Conservation (phyloP, 1,284 basidiomycete genomes). For the Sanghuangporus weigelae region DNA sequence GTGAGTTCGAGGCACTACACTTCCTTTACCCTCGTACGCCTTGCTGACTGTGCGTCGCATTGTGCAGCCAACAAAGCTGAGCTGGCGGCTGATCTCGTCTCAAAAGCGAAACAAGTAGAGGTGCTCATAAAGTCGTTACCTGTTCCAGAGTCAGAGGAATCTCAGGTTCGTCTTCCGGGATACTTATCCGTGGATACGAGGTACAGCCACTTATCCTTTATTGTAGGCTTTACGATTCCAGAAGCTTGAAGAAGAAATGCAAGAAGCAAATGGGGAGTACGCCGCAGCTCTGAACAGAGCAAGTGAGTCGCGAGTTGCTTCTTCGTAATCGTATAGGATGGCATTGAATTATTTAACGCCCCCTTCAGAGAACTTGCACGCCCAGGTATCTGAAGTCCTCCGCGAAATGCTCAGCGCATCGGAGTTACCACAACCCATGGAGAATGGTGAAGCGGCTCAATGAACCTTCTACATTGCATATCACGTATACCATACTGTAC, state of each 20-base stretch:
- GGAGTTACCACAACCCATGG: constrained; percentile 27
- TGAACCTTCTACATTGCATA: neutral
- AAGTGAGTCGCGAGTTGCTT: constrained; percentile 43
- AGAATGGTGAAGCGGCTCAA: neutral
- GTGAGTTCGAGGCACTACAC: constrained; percentile 30
- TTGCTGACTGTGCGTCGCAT: neutral
- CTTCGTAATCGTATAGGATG: neutral
- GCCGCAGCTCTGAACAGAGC: constrained; percentile 62
- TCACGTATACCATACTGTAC: neutral
- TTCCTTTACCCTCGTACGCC: neutral
- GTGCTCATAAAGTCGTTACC: constrained; percentile 74
- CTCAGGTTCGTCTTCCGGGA: constrained; percentile 42
- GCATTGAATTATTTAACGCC: neutral
- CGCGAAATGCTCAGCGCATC: constrained; percentile 54
- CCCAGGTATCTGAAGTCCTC: constrained; percentile 55
- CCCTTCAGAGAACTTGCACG: constrained; percentile 50
- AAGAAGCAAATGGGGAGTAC: constrained; percentile 68
- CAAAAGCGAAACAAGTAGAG: constrained; percentile 82
- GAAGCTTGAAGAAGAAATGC: constrained; percentile 61
- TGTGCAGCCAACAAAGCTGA: constrained; percentile 69
- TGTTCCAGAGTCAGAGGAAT: constrained; percentile 65
- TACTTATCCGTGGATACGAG: neutral
- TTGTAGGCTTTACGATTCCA: constrained; percentile 58
- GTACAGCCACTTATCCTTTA: neutral
- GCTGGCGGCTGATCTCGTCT: constrained; percentile 70